Percentiles rank a stretch among this genome's conserved stretches.
Conservation (phyloP, 2,329 filamentous ascomycete genomes). For the Botrytis medusae region DNA sequence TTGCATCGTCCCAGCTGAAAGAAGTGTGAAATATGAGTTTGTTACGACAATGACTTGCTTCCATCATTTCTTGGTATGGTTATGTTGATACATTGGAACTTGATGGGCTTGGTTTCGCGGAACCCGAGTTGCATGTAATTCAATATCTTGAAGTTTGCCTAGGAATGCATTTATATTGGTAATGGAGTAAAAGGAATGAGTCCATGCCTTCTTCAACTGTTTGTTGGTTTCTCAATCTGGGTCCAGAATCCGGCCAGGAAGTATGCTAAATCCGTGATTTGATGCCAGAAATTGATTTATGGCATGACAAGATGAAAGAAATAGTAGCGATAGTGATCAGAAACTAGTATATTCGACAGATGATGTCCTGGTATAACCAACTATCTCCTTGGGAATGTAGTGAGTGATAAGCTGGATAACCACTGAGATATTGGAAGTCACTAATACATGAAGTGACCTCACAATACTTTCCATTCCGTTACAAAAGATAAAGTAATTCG, state of each 20-base stretch:
- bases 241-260: background rate
- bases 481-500: background rate
- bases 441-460: background rate
- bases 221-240: background rate
- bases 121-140: background rate
- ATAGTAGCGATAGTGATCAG: background rate
- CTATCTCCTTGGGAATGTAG: background rate
- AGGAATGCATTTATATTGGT: background rate
- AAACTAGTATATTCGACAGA: background rate
- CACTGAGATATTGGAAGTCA: background rate
- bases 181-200: background rate
- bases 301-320: background rate
- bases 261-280: background rate
- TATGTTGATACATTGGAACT: background rate
- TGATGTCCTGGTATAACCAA: background rate
- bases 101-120: background rate
- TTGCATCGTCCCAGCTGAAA: no score
- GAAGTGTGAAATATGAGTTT: background rate
- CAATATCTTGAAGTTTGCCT: background rate
- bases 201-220: background rate
- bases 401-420: background rate
- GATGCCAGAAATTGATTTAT: background rate
- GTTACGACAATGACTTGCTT: background rate
- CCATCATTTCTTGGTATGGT: background rate
- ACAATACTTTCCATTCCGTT: background rate